Conservation (phyloP, 2,329 filamentous ascomycete species). For the Hortaea sp. region DNA sequence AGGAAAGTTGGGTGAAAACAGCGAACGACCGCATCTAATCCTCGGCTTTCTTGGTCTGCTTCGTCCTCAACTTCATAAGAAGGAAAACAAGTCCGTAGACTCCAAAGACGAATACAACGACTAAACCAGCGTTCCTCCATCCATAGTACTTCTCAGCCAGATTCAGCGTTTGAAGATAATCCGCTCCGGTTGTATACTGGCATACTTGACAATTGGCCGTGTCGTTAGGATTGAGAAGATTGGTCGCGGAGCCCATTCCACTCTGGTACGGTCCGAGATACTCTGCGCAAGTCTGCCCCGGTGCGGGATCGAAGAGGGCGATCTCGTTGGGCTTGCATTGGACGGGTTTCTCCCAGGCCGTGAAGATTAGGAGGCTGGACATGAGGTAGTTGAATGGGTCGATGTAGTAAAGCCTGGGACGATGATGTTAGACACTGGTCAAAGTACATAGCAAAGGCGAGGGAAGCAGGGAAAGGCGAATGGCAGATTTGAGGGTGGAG, state of each 20-base stretch:
- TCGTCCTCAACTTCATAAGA: conserved; percentile 29
- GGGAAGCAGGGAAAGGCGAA: too few relatives aligned
- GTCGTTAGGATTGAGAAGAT: conserved; percentile 51
- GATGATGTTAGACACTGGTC: too few relatives aligned
- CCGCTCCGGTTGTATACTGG: conserved; percentile 46
- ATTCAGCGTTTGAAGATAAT: conserved; percentile 52
- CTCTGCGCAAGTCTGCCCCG: conserved; percentile 56
- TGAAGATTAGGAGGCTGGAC: conserved; percentile 68
- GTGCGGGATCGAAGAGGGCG: conserved; percentile 56
- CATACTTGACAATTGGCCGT: conserved; percentile 50
- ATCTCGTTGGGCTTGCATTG: conserved; percentile 52
- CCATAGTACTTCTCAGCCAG: conserved; percentile 52
- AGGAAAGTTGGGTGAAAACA: not conserved
- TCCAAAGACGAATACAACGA: conserved; percentile 41
- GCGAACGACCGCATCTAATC: not conserved
- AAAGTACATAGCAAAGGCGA: too few relatives aligned
- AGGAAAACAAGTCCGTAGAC: conserved; percentile 8
- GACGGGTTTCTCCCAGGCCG: conserved; percentile 57
- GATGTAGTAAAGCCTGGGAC: conserved; percentile 50
- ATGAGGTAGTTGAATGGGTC: conserved; percentile 77
- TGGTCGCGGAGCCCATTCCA: conserved; percentile 35
- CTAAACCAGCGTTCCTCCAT: conserved; percentile 56
- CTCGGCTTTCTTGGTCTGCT: conserved; percentile 32
- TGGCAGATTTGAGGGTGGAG: too few relatives aligned
- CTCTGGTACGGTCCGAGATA: conserved; percentile 35